Evolutionary conservation across 257 asterid genomes (phyloP), one percentile per base, ranked within the genome.

Genomic region (Asclepias syriaca): DNA sequence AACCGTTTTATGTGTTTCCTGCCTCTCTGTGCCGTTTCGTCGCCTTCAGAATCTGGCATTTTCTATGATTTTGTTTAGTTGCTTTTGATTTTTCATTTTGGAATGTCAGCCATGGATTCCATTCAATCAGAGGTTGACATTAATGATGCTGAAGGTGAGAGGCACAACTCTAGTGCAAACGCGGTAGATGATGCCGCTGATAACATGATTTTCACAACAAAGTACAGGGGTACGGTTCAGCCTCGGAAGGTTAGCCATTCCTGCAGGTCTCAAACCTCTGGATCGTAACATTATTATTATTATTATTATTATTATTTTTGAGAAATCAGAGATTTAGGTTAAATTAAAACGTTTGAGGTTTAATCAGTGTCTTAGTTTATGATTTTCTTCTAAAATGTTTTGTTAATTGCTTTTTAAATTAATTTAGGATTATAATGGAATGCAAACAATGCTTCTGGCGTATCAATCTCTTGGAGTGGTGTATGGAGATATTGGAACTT

Each of bases 401-500:
- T 51, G 57, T 1, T 19, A 16, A 51, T 13, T 60, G 15, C 4
- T 14, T 60, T 60, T 43, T 32, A 29, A 11, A 4, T 60, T 29
- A 0, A 16, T 18, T 39, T 64, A 64, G 68, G 77, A 81, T 55
- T 84, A 83, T 71, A 74, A 82, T 39, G 45, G 59, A 71, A 66
- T 71, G 88, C 83, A 84, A 39, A 89, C 87, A 5, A 1, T 86
- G 18, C 0, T 84, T 5, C 69, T 90, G 74, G 87, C 87, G 9
- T 80, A 66, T 29, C 82, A 80, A 65, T 39, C 82, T 59, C 66
- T 77, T 5, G 84, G 82, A 21, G 84, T 83, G 22, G 84, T 83
- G 46, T 83, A 83, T 34, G 84, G 87, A 72, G 87, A 83, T 15
- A 70, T 83, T 45, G 84, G 81, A 11, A 83, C 84, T 71, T 89